Percentiles rank a stretch among this genome's conserved stretches.
phyloP scores from a whole-genome alignment of 2,329 filamentous ascomycete species.

The Calonectria fujianensis region DNA sequence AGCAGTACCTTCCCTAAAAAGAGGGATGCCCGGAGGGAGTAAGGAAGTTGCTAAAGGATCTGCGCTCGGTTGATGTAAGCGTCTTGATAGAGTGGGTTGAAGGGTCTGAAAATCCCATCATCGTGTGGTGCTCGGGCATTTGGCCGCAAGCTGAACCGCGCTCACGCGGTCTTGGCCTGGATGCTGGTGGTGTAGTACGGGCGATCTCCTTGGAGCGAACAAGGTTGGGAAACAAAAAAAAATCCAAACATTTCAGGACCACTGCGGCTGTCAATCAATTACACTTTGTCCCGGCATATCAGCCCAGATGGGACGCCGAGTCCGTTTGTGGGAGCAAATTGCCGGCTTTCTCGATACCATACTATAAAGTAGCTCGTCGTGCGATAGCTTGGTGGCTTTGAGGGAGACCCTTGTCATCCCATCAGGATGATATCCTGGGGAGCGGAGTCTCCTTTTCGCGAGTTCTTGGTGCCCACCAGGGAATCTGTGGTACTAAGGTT shows the following conservation, averaged over 20 bases:
- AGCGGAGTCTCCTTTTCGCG: slow-evolving; percentile 32
- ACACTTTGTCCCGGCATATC: slow-evolving; percentile 2
- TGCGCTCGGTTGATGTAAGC: slow-evolving; percentile 22
- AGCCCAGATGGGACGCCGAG: not conserved
- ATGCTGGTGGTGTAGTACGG: slow-evolving; percentile 3
- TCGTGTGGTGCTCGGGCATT: slow-evolving; percentile 22
- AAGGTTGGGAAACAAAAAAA: slow-evolving; percentile 17
- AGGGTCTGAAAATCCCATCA: not conserved
- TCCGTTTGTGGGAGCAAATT: not conserved
- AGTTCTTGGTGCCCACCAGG: slow-evolving; percentile 7
- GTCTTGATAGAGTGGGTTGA: slow-evolving; percentile 4
- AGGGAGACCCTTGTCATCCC: slow-evolving; percentile 29
- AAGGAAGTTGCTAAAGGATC: slow-evolving; percentile 28
- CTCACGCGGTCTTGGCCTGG: slow-evolving; percentile 1
- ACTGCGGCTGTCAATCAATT: not conserved
- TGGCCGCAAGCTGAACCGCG: slow-evolving; percentile 28
- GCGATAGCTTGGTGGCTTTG: slow-evolving; percentile 7
- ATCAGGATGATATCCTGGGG: slow-evolving; percentile 22
- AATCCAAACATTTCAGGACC: not conserved
- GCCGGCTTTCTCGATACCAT: not conserved
- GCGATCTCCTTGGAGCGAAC: slow-evolving; percentile 9
- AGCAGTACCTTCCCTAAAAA: slow-evolving; percentile 34
- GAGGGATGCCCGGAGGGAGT: slow-evolving; percentile 17
- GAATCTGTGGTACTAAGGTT: slow-evolving; percentile 10
- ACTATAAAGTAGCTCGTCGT: not conserved